Base-by-base conservation (phyloP, 352 stramenopile species). In the Pythium apleroticum region DNA sequence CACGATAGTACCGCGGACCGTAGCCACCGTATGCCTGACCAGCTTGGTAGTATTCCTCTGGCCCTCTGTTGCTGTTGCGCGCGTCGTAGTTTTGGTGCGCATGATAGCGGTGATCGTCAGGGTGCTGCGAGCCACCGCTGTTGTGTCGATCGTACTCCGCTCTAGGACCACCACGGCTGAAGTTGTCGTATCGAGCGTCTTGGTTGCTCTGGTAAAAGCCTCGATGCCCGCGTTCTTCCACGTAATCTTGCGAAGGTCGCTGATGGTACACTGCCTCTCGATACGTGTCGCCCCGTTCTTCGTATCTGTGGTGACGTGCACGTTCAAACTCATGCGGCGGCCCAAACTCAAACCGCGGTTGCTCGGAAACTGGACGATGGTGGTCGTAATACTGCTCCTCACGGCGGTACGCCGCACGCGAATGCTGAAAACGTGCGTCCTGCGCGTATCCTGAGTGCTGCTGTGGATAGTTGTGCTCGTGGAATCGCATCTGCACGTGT, bases 101-200 rank as follows among this genome's bases (percentile, higher is more conserved):
- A 15, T 12, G 24, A 19, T 48, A 25, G 20, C 46, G 28, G 12
- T n/a, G 28, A 17, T 60, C 35, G 11, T 60, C 4, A 30, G 37
- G 24, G 5, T n/a, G 2, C 5, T 43, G 39, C 10, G 33, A 15
- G 5, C 33, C 33, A 15, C 33, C 33, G n/a, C n/a, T n/a, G 33
- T 39, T 15, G 33, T 39, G 6, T 39, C 33, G 33, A 39, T 19
- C 6, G 4, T 55, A 33, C 25, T 49, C 25, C 5, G 7, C n/a
- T 35, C 27, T 25, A 8, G n/a, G 30, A 28, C 9, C 28, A n/a
- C 19, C 27, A 8, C 52, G 52, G 25, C 30, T 48, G 25, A 41
- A 41, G 25, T 19, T 24, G 31, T 59, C 48, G 24, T 39, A 66
- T 0, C 59, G 59, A 3, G 59, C 59, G 35, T 66, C 59, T 52